Evolutionary conservation across 306 rosid species (phyloP), one percentile per base, ranked within the genome.

Genomic region (Malus sylvestris): DNA sequence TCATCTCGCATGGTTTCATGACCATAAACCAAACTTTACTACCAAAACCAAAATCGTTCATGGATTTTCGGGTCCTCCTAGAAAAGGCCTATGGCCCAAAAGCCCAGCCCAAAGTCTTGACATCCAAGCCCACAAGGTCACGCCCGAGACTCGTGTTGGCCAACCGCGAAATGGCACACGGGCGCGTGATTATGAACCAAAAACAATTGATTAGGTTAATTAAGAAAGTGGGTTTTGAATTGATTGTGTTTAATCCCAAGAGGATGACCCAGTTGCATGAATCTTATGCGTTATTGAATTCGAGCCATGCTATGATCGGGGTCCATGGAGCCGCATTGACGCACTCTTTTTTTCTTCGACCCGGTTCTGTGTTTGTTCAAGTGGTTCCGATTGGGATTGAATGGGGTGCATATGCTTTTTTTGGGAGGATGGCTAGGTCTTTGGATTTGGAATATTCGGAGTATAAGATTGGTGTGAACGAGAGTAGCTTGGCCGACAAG

Each of bases 251-350:
- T 8, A 61, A 79, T 78, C 84, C 91, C 35, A 77, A 16, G 6
- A 1, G 42, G 3, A 19, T 8, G 0, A 85, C 79, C 29, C 22
- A 82, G 4, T 32, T 84, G 61, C 20, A 19, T 0, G 70, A 73
- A 29, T 62, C 87, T 8, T 87, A 78, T 49, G 81, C 32, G 6
- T 53, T 86, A 10, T 23, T 89, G 3, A 72, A 77, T 16, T 82
- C 87, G 16, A 83, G 88, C 67, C 87, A 89, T 51, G 85, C 79
- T 10, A 81, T 86, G 84, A 15, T 88, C 4, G 89, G 85, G 2
- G 72, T 86, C 2, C 89, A 84, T 16, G 89, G 87, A 1, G 89
- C 92, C 0, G 84, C 83, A 20, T 55, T 88, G 1, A 88, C 89
- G 0, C 87, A 84, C 67, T 70, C 57, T 0, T 30, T 88, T 72